Base-by-base conservation (phyloP, 176 grass and related monocot species). In the Canna indica region DNA sequence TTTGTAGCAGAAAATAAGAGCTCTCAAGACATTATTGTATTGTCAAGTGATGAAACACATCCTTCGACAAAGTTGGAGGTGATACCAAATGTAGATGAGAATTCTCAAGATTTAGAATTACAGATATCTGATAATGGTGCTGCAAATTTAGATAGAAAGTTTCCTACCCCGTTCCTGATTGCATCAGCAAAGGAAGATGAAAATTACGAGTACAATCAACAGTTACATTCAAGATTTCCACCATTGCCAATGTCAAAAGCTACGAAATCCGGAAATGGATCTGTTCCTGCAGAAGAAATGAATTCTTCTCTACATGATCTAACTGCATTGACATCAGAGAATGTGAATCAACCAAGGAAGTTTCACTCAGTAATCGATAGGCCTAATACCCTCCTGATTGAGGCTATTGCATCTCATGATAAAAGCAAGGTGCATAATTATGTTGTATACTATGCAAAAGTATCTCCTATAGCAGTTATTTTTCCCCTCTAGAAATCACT, bases 381-480 rank as follows among this genome's bases (percentile, higher is more conserved):
- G 41, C 83, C 81, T 39, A 85, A 61, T 80, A 88, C 87, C 76
- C 88, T 84, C 54, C 42, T 83, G 48, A 76, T 90, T 87, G 81
- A 79, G 60, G 73, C 68, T 48, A 48, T 90, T 68, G 85, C 80
- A 56, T 85, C 79, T 81, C 93, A 90, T 83, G 88, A 92, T 75
- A 92, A 81, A 86, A 97, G 67, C 86, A 89, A 85, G 83, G 93
- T 97, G 79, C 47, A 22, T 22, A 65, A 38, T 65, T 22, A 61
- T 32, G 31, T n/a, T 7, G 22, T n/a, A n/a, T 20, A 4, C 24
- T 7, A n/a, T n/a, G 5, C 16, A n/a, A 20, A 2, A 56, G 18
- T 17, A 48, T 48, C 2, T 20, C 2, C 15, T 57, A 25, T 57
- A 25, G 9, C 53, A 22, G 22, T n/a, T 25, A 57, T 57, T 57